These are phyloP conservation scores for Cutaneotrichosporon spelunceum DNA, from an alignment of 1,284 basidiomycete species.

Conservation along the genomic window DNA sequence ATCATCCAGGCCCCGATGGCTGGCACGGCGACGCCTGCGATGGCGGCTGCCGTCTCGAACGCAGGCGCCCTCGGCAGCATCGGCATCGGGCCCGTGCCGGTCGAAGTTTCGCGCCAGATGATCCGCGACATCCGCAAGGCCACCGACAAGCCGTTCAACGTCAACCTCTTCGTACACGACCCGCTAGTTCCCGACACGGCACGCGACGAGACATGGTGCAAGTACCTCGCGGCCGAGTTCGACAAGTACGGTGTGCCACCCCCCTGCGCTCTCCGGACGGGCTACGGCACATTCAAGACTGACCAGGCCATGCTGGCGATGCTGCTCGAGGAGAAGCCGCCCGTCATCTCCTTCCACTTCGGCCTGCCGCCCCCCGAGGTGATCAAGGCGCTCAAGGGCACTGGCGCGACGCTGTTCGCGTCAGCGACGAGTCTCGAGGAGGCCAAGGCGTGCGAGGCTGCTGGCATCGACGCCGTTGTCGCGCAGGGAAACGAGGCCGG, in stretches of 20 bases:
- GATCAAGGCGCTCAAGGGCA: constrained; percentile 25
- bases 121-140: constrained; percentile 30
- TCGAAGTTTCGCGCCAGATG: constrained; percentile 18
- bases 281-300: constrained; percentile 35
- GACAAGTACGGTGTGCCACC: constrained; percentile 21
- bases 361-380: constrained; percentile 30
- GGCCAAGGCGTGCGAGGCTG: constrained; percentile 26
- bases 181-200: constrained; percentile 13
- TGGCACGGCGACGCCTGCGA: constrained; percentile 37
- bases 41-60: constrained; percentile 45
- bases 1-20: constrained; percentile 48
- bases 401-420: constrained; percentile 30
- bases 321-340: constrained; percentile 32
- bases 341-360: constrained; percentile 44
- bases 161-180: constrained; percentile 39
- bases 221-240: constrained; percentile 28
- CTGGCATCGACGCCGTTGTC: constrained; percentile 37
- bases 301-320: constrained; percentile 33
- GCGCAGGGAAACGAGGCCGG: constrained; percentile 45
- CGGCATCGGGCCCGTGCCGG: constrained; percentile 38
- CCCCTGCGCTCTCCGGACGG: constrained; percentile 28
- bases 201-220: constrained; percentile 28
- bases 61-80: constrained; percentile 42
- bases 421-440: constrained; percentile 37
- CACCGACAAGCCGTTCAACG: constrained; percentile 35